Percentiles rank a stretch among this genome's conserved stretches.
These are phyloP conservation scores for Liriodendron chinense DNA, from an alignment of 164 flowering plant genomes.

Conservation along the genomic window DNA sequence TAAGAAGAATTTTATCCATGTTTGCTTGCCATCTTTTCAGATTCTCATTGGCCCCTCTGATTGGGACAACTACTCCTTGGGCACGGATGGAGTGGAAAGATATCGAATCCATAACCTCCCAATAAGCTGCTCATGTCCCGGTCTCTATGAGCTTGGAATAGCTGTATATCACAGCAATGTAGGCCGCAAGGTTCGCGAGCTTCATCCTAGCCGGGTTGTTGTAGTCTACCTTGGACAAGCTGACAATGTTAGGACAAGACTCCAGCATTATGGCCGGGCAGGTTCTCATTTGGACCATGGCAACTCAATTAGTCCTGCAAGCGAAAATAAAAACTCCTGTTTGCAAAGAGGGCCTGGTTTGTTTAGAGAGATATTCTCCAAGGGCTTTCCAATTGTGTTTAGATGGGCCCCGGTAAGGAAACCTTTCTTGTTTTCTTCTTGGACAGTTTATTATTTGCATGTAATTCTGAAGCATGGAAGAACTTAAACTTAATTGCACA, in stretches of 20 bases:
- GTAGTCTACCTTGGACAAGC: constrained; percentile 30
- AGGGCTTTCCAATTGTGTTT: constrained; percentile 61
- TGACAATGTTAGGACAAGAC: constrained; percentile 20
- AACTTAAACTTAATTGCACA: neutral
- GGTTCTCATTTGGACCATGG: constrained; percentile 72
- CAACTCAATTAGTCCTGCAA: constrained; percentile 20
- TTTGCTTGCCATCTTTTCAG: constrained; percentile 26
- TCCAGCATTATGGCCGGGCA: constrained; percentile 19
- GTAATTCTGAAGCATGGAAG: neutral
- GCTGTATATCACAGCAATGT: constrained; percentile 20
- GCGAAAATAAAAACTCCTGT: constrained; percentile 6
- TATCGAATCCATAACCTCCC: constrained; percentile 78
- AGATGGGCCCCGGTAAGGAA: constrained; percentile 88
- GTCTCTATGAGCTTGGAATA: constrained; percentile 79
- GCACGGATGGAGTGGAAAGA: constrained; percentile 71
- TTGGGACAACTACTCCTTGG: constrained; percentile 62
- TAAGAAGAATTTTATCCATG: neutral
- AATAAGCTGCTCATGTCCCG: constrained; percentile 43
- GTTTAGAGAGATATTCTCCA: constrained; percentile 60
- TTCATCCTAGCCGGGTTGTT: constrained; percentile 34
- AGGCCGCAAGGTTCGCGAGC: constrained; percentile 38
- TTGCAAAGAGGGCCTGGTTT: constrained; percentile 40
- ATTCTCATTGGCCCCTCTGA: constrained; percentile 78
- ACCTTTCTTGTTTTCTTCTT: neutral
- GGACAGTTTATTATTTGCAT: neutral